phyloP scores from a whole-genome alignment of 129 eudicot genomes.

The Oenanthe sinensis region DNA sequence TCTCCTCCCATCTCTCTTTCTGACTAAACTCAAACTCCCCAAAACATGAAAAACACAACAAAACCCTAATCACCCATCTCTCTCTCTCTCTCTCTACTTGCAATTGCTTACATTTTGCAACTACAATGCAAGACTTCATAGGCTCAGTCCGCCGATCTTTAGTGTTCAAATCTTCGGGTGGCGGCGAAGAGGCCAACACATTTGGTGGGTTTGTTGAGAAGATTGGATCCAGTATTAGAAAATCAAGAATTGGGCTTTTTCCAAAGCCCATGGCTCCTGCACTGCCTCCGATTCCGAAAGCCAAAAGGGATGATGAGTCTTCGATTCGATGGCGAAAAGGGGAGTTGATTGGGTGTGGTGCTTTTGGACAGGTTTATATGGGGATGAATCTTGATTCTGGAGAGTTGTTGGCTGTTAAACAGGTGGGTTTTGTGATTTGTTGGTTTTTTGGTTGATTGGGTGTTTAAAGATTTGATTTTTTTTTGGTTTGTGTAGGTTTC shows the following conservation, averaged over 20 bases:
- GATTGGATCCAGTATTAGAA: constrained; percentile 78
- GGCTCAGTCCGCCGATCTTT: constrained; percentile 95
- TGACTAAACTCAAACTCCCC: constrained; percentile 9
- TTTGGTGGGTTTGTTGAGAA: constrained; percentile 78
- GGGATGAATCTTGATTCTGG: constrained; percentile 99
- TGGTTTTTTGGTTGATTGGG: constrained; percentile 1
- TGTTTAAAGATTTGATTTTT: constrained; percentile 7
- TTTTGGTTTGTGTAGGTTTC: constrained; percentile 51
- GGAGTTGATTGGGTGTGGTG: constrained; percentile 90
- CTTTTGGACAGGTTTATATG: constrained; percentile 96
- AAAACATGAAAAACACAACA: constrained; percentile 11
- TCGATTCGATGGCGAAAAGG: constrained; percentile 96
- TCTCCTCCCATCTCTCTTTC: constrained; percentile 26
- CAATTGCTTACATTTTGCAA: not conserved
- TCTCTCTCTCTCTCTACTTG: not conserved
- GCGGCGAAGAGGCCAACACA: constrained; percentile 26
- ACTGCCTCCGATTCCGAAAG: constrained; percentile 35
- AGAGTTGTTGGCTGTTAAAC: constrained; percentile 86
- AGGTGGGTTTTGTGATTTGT: constrained; percentile 34
- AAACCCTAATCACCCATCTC: constrained; percentile 22
- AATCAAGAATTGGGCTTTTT: constrained; percentile 69
- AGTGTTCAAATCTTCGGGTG: constrained; percentile 60
- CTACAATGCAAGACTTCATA: constrained; percentile 75
- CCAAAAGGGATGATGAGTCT: constrained; percentile 30
- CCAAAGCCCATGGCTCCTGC: constrained; percentile 49